These are phyloP conservation scores for Solanum hybrid DNA, from an alignment of 305 asterid genomes.

Conservation along the genomic window DNA sequence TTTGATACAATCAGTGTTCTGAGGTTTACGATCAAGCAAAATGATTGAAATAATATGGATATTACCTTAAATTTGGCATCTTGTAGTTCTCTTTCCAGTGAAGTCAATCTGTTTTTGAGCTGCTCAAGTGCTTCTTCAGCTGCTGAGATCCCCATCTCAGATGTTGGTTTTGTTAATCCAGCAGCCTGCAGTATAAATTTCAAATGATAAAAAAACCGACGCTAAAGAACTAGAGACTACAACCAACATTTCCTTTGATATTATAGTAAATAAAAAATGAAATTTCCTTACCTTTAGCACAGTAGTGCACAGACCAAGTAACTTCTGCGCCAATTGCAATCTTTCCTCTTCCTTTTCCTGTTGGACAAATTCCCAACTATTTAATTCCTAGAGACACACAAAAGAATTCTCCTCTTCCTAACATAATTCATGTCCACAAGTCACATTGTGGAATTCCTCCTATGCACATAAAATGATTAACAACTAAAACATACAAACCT, in stretches of 20 bases:
- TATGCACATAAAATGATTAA: background rate
- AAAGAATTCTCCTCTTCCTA: background rate
- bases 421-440: background rate
- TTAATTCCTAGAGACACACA: background rate
- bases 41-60: background rate
- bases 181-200: slow-evolving; percentile 53
- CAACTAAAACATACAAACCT: slow-evolving; percentile 35
- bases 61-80: slow-evolving; percentile 74
- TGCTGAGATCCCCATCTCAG: slow-evolving; percentile 42
- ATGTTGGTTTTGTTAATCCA: slow-evolving; percentile 53
- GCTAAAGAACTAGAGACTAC: background rate
- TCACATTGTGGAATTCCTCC: background rate
- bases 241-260: background rate
- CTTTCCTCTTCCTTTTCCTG: slow-evolving; percentile 92
- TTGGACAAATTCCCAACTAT: slow-evolving; percentile 3
- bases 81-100: slow-evolving; percentile 70
- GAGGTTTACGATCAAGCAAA: background rate
- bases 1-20: slow-evolving; percentile 3
- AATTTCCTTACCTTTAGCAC: slow-evolving; percentile 54
- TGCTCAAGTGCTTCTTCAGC: slow-evolving; percentile 90
- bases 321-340: slow-evolving; percentile 79
- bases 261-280: background rate
- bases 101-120: slow-evolving; percentile 37
- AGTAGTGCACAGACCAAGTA: slow-evolving; percentile 67
- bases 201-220: background rate